Evolutionary conservation across 2,329 filamentous ascomycete genomes (phyloP).

Genomic region (Pseudogymnoascus sp.): DNA sequence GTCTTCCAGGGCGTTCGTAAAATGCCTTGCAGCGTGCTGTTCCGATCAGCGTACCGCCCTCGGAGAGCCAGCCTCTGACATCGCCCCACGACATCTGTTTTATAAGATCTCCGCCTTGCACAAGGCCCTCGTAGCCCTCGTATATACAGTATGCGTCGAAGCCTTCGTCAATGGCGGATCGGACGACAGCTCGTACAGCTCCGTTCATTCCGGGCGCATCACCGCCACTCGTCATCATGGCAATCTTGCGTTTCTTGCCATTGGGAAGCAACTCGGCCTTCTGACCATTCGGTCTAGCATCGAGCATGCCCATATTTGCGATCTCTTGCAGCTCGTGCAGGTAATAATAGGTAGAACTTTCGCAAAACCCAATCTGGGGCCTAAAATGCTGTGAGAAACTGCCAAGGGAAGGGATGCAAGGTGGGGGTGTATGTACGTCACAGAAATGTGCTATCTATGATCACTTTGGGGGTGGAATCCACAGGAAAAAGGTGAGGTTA

Average conservation of each 20-base stretch:
- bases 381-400: constrained; percentile 3
- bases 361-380: not conserved
- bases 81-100: constrained; percentile 84
- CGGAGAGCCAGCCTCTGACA: constrained; percentile 86
- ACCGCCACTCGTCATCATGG: constrained; percentile 65
- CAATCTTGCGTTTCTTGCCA: constrained; percentile 40
- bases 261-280: constrained; percentile 9
- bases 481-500: not conserved
- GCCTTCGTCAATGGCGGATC: constrained; percentile 78
- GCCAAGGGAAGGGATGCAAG: not conserved
- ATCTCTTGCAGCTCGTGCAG: not conserved
- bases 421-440: constrained; percentile 5
- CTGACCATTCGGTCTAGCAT: not conserved
- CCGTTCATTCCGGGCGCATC: constrained; percentile 72
- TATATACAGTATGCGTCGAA: constrained; percentile 77
- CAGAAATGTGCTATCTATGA: not conserved
- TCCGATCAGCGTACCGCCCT: constrained; percentile 91
- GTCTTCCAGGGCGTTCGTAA: constrained; percentile 75
- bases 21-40: constrained; percentile 91
- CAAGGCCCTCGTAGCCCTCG: constrained; percentile 93
- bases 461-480: not conserved
- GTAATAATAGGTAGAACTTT: not conserved
- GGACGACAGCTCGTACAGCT: constrained; percentile 67
- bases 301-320: constrained; percentile 6
- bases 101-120: constrained; percentile 83